Percentiles rank a stretch among this genome's conserved stretches.
phyloP scores from a whole-genome alignment of 176 grass and related monocot species.

The Hsuehochloa calcarea region DNA sequence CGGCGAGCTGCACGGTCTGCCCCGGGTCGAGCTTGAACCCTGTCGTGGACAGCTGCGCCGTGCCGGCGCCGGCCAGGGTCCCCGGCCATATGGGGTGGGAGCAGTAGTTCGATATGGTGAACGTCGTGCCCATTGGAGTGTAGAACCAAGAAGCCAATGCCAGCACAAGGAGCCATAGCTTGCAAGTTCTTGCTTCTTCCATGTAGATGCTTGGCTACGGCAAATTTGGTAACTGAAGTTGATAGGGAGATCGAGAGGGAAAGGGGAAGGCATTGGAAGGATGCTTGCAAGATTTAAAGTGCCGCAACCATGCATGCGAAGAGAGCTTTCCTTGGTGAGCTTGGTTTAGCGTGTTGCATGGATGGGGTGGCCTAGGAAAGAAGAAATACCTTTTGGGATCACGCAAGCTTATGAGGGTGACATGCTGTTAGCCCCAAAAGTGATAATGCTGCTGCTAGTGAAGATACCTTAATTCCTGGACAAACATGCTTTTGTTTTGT shows the following conservation, averaged over 20 bases:
- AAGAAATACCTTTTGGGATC: constrained; percentile 73
- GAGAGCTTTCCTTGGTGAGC: constrained; percentile 42
- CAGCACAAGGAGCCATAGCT: constrained; percentile 28
- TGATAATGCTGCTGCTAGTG: constrained; percentile 20
- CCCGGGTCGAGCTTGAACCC: constrained; percentile 64
- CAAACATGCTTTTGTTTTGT: constrained; percentile 35
- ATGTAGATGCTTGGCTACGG: constrained; percentile 12
- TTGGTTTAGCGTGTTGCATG: constrained; percentile 70
- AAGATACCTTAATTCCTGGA: constrained; percentile 42
- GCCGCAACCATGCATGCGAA: neutral
- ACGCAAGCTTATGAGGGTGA: constrained; percentile 44
- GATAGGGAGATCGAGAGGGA: neutral
- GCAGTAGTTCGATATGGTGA: constrained; percentile 87
- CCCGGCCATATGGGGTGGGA: constrained; percentile 78
- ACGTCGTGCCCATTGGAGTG: constrained; percentile 35
- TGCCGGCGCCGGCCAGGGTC: constrained; percentile 75
- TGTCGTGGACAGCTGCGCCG: constrained; percentile 67
- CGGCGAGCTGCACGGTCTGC: constrained; percentile 52
- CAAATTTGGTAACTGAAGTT: neutral
- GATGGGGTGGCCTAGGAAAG: constrained; percentile 52
- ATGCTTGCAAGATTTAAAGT: constrained; percentile 48
- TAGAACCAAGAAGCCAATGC: constrained; percentile 15
- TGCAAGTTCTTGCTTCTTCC: constrained; percentile 17
- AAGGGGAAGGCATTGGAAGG: constrained; percentile 42
- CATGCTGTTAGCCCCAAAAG: constrained; percentile 12